Evolutionary conservation across 768 basidiomycete genomes (phyloP), one percentile per base, ranked within the genome.

Genomic region (Suillus bovinus): DNA sequence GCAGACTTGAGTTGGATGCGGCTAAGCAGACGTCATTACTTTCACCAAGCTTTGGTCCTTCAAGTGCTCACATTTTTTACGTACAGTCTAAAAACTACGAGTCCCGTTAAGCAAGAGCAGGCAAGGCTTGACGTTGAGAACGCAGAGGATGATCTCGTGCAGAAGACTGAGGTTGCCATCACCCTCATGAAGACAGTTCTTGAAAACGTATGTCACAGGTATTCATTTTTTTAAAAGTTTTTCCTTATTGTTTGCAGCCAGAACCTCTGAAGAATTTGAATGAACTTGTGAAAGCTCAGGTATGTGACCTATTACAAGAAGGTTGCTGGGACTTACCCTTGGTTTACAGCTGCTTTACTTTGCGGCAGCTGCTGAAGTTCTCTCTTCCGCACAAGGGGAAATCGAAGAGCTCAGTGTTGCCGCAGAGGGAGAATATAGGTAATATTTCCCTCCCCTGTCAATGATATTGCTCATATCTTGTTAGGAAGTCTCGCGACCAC

Each of bases 111-210:
- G 78, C 93, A 96, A 74, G 97, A 99, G 72, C 94, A 97, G 58
- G 92, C 94, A 5, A 81, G 92, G 54, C 86, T 97, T 24, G 93
- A 96, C 67, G 91, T 94, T 11, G 92, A 94, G 84, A 94, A 94
- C 65, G 91, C 92, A 10, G 92, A 94, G 69, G 97, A 99, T 73
- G 94, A 96, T 75, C 85, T 99, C 36, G 97, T 99, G 6, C 95
- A 96, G 74, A 94, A 94, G 82, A 99, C 97, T 27, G 97, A 99
- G 75, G 91, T 96, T 34, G 96, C 96, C 1, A 97, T 97, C 69
- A 92, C 91, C 3, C 84, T 94, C 49, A 96, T 97, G 95, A 96
- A 96, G 82, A 90, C 93, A n/a, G 96, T 99, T 17, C 83, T 99
- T 42, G 96, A 99, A 69, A 98, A 98, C 77, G 96, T 97, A 66